A percentile compares a stretch with the other conserved stretches of the same genome.
Conservation (phyloP, 108 stramenopile species). For the Mediolabrus comicus region DNA sequence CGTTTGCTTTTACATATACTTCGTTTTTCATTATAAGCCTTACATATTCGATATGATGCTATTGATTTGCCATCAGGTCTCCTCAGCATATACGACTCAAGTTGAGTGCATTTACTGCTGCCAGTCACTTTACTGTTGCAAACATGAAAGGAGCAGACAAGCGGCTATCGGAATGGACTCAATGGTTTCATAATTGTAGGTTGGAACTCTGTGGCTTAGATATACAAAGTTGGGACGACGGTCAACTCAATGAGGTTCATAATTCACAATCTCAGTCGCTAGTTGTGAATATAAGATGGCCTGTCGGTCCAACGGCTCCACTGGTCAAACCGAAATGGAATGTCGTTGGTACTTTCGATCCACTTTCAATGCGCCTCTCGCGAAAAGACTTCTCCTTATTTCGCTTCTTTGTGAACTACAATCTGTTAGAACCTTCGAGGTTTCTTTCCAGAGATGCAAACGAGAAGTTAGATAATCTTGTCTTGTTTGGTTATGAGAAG, state of each 20-base stretch:
- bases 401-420: conserved; percentile 57
- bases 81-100: conserved; percentile 56
- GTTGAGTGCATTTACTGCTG: conserved; percentile 3
- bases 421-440: conserved; percentile 69
- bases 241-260: neutral
- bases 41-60: no score
- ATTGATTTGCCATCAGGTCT: no score
- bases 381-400: conserved; percentile 64
- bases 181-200: conserved; percentile 15
- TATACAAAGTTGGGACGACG: conserved; percentile 8
- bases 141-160: neutral
- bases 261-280: neutral
- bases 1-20: no score
- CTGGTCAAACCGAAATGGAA: conserved; percentile 68
- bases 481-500: conserved; percentile 77
- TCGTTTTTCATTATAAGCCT: no score
- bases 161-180: neutral
- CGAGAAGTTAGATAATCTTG: conserved; percentile 48
- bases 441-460: conserved; percentile 42
- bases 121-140: neutral
- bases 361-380: conserved; percentile 20
- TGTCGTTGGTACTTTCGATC: conserved; percentile 51
- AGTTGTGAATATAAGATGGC: conserved; percentile 45
- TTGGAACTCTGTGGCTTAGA: neutral
- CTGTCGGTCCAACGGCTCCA: conserved; percentile 54